Evolutionary conservation across 2,329 filamentous ascomycete genomes (phyloP), one percentile per base, ranked within the genome.

Genomic region (Colletotrichum theobromicola): DNA sequence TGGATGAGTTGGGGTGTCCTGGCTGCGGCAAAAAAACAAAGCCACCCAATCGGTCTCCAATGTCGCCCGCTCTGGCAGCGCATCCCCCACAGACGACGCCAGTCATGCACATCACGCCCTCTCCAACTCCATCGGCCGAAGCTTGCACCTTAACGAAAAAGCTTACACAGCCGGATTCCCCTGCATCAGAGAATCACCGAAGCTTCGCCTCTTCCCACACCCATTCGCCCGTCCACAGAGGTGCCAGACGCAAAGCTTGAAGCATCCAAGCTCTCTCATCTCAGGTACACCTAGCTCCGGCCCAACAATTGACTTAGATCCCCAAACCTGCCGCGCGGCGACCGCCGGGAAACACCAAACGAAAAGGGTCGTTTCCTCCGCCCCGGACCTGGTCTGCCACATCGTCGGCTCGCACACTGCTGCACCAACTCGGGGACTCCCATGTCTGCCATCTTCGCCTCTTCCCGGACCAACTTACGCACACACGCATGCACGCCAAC

Each of bases 361-460:
- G 62, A 72, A 66, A 60, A 37, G 30, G 15, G 26, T 53, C 62
- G 32, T 53, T 24, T 66, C 15, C 21, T 72, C 68, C 68, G 72
- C 72, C 72, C 68, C 57, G 72, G 68, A 72, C 72, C 72, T 72
- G 68, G 72, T 50, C 68, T 74, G 68, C 55, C 57, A 67, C 68
- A 50, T 32, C 34, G 24, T 57, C 53, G 18, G 24, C 42, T 46
- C 42, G 42, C 42, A 21, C 42, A 50, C 42, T 50, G 42, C 42
- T 50, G 42, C n/a, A 50, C n/a, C 42, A 37, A 57, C 53, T 72
- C 62, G 62, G 72, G 72, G 72, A 58, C 57, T 74, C 68, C 72
- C 68, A 74, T 74, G 72, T 74, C 72, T 74, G 72, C 72, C 68
- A 74, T 67, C 26, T 72, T 72, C 46, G 34, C 57, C 62, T 72